Evolutionary conservation across 2,329 filamentous ascomycete species (phyloP).

Genomic region (Fusarium nodosum): DNA sequence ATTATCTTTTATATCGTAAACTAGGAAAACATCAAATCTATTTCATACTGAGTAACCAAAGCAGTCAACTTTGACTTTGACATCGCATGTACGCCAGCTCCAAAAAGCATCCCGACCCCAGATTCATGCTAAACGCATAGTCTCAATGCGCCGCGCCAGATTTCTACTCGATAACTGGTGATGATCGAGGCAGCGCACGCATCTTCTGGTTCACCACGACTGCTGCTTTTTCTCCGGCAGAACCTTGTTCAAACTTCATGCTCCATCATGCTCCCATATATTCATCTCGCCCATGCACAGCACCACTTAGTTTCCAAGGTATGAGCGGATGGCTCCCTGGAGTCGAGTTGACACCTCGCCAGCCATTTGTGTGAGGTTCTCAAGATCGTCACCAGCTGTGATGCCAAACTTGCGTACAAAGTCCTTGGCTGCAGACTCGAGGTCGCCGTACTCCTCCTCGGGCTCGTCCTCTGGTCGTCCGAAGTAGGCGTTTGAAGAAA

Average conservation of each 20-base stretch:
- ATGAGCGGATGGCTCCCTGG: slow-evolving; percentile 79
- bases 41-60: slow-evolving; percentile 54
- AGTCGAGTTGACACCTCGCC: slow-evolving; percentile 88
- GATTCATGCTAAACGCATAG: slow-evolving; percentile 42
- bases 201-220: slow-evolving; percentile 20
- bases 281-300: not conserved
- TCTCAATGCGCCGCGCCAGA: slow-evolving; percentile 20
- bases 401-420: slow-evolving; percentile 96
- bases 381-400: slow-evolving; percentile 94
- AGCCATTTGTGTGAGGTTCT: slow-evolving; percentile 85
- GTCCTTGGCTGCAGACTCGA: slow-evolving; percentile 95
- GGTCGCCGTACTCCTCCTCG: slow-evolving; percentile 86
- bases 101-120: slow-evolving; percentile 47
- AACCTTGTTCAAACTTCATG: slow-evolving; percentile 21
- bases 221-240: slow-evolving; percentile 32
- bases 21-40: slow-evolving; percentile 49
- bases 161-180: slow-evolving; percentile 21
- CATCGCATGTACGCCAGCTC: slow-evolving; percentile 52
- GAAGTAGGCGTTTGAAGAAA: slow-evolving; percentile 98
- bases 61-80: slow-evolving; percentile 50
- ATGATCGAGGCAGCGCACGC: slow-evolving; percentile 29
- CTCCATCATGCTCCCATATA: slow-evolving; percentile 20
- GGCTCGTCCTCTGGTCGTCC: slow-evolving; percentile 89
- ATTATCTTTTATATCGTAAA: slow-evolving; percentile 31
- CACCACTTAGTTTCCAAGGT: slow-evolving; percentile 68